Conservation (phyloP, 106 monocot species). For the Dendrobium nobile region DNA sequence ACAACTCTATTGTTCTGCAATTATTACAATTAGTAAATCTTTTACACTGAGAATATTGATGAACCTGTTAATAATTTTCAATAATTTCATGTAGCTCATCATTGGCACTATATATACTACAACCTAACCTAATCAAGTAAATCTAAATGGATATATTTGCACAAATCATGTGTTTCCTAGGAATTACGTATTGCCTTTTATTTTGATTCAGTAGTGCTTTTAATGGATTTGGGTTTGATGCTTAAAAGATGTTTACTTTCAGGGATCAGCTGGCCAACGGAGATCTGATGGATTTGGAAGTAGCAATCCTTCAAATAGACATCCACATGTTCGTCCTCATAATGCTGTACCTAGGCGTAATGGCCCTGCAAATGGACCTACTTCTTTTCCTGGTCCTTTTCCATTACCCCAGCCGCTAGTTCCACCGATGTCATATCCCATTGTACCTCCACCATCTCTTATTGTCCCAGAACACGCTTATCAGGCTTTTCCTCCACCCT, state of each 20-base stretch:
- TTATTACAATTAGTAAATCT: background rate
- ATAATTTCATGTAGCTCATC: background rate
- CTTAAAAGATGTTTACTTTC: constrained; percentile 16
- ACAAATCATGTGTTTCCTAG: background rate
- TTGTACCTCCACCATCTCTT: constrained; percentile 32
- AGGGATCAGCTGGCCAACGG: constrained; percentile 39
- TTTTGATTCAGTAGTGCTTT: background rate
- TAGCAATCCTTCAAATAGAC: constrained; percentile 38
- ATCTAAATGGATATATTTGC: background rate
- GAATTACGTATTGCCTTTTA: background rate
- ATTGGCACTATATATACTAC: background rate
- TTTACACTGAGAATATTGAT: background rate
- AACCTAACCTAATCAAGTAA: background rate
- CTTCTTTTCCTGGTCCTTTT: constrained; percentile 43
- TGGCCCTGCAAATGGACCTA: constrained; percentile 29
- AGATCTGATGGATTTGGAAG: constrained; percentile 59
- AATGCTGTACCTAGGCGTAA: constrained; percentile 49
- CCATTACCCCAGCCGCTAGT: constrained; percentile 47
- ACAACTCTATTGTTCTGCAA: background rate
- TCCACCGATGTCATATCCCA: constrained; percentile 46
- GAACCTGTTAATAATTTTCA: background rate
- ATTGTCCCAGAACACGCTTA: constrained; percentile 59
- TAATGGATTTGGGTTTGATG: background rate
- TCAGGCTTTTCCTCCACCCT: constrained; percentile 44
- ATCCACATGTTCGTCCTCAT: constrained; percentile 36